Conservation (phyloP, 371 early-diverging fungal species). For the Rhizopus sp. region DNA sequence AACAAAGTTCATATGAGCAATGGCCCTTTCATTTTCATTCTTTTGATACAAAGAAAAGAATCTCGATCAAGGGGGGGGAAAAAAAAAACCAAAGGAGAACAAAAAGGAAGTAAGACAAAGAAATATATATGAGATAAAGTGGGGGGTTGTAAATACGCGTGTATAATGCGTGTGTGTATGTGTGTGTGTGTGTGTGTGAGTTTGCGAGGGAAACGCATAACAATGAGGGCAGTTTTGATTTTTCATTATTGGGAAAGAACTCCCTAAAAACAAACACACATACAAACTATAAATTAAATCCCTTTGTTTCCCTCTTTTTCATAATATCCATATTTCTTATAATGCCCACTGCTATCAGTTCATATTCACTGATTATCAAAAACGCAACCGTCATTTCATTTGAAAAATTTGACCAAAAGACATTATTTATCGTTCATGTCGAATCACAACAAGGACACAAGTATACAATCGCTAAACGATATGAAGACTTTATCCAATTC, state of each 20-base stretch:
- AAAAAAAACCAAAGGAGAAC: background rate
- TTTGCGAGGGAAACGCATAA: too few relatives aligned
- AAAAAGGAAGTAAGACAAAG: too few relatives aligned
- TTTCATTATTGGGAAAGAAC: background rate
- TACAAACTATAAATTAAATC: slow-evolving; percentile 8
- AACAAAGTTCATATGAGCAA: background rate
- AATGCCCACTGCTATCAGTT: slow-evolving; percentile 12
- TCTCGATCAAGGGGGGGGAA: slow-evolving; percentile 2
- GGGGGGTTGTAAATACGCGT: background rate
- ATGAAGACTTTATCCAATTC: slow-evolving; percentile 29
- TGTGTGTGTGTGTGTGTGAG: too few relatives aligned
- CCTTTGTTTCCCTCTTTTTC: background rate
- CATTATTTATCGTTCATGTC: slow-evolving; percentile 21
- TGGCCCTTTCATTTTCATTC: slow-evolving; percentile 6
- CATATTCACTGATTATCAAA: slow-evolving; percentile 1
- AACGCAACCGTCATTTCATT: slow-evolving; percentile 21
- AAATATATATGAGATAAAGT: too few relatives aligned
- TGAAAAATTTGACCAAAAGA: slow-evolving; percentile 31
- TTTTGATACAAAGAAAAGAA: slow-evolving; percentile 1
- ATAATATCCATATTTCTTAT: background rate
- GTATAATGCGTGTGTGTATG: too few relatives aligned
- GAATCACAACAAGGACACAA: slow-evolving; percentile 11
- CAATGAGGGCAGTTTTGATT: too few relatives aligned
- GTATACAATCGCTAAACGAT: slow-evolving; percentile 20
- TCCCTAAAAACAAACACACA: slow-evolving; percentile 11